Evolutionary conservation across 2,329 filamentous ascomycete genomes (phyloP).

Genomic region (Colletotrichum sp.): DNA sequence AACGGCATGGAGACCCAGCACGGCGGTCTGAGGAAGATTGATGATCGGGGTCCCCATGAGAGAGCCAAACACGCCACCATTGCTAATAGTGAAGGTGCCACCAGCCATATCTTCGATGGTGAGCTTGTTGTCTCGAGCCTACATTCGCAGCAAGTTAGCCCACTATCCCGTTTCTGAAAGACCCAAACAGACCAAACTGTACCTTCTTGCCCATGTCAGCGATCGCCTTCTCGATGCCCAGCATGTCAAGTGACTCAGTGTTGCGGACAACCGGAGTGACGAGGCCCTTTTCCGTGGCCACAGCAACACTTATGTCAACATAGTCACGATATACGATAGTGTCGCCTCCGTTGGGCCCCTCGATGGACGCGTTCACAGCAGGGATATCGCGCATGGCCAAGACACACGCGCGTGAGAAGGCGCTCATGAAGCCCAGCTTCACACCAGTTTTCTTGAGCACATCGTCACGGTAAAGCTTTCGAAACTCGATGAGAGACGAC

Average conservation of each 20-base stretch:
- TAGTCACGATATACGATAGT: slow-evolving; percentile 99
- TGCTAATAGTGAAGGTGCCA: slow-evolving; percentile 97
- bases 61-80: slow-evolving; percentile 95
- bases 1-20: slow-evolving; percentile 93
- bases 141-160: slow-evolving; percentile 13
- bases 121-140: slow-evolving; percentile 94
- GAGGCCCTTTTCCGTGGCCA: slow-evolving; percentile 95
- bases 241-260: slow-evolving; percentile 84
- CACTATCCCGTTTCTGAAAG: background rate
- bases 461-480: slow-evolving; percentile 97
- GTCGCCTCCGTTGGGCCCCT: slow-evolving; percentile 92
- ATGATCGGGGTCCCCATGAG: slow-evolving; percentile 98
- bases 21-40: slow-evolving; percentile 92
- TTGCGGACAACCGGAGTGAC: slow-evolving; percentile 97
- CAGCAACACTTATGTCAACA: slow-evolving; percentile 95
- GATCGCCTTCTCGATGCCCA: slow-evolving; percentile 89
- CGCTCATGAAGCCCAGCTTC: slow-evolving; percentile 99
- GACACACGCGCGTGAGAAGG: slow-evolving; percentile 88
- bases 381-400: slow-evolving; percentile 96
- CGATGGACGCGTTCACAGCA: slow-evolving; percentile 94
- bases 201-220: slow-evolving; percentile 97
- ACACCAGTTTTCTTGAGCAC: slow-evolving; percentile 94
- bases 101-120: slow-evolving; percentile 99
- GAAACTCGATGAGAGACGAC: slow-evolving; percentile 96
- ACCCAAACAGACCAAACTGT: slow-evolving; percentile 23